Conservation (phyloP, 78 protist genomes). For the Dictyostelium citrinum region DNA sequence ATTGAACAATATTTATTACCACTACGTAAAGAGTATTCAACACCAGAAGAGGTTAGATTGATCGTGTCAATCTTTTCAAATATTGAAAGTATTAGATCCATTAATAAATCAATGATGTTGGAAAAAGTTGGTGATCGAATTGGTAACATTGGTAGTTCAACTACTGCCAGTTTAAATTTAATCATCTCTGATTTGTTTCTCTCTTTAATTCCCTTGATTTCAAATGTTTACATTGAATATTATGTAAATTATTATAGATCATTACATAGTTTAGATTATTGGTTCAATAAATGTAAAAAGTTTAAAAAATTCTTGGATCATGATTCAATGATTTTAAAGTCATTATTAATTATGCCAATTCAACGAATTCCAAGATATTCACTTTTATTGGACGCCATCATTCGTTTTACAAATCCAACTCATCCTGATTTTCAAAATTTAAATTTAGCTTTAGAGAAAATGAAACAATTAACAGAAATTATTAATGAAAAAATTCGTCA, state of each 20-base stretch:
- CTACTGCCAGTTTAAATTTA: not conserved
- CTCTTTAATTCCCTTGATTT: not conserved
- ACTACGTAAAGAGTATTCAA: constrained; percentile 11
- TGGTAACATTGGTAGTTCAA: not conserved
- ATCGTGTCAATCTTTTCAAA: constrained; percentile 62
- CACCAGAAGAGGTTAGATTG: constrained; percentile 69
- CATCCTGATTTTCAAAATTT: constrained; percentile 40
- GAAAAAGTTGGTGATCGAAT: not conserved
- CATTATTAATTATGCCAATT: constrained; percentile 62
- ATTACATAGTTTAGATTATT: constrained; percentile 21
- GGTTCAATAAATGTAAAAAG: constrained; percentile 37
- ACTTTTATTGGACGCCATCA: constrained; percentile 30
- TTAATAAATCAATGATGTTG: not conserved
- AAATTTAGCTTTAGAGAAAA: not conserved
- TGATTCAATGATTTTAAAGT: constrained; percentile 28
- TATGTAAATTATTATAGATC: constrained; percentile 72
- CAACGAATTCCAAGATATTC: constrained; percentile 72
- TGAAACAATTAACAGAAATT: constrained; percentile 16
- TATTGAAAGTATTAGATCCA: constrained; percentile 33
- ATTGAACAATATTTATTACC: constrained; percentile 54
- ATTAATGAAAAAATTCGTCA: constrained; percentile 58
- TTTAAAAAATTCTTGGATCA: constrained; percentile 56
- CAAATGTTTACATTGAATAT: constrained; percentile 23
- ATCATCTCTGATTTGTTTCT: constrained; percentile 31
- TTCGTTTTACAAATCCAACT: constrained; percentile 3